These are phyloP conservation scores for Amylocystis lapponica DNA, from an alignment of 768 basidiomycete species.

Conservation along the genomic window DNA sequence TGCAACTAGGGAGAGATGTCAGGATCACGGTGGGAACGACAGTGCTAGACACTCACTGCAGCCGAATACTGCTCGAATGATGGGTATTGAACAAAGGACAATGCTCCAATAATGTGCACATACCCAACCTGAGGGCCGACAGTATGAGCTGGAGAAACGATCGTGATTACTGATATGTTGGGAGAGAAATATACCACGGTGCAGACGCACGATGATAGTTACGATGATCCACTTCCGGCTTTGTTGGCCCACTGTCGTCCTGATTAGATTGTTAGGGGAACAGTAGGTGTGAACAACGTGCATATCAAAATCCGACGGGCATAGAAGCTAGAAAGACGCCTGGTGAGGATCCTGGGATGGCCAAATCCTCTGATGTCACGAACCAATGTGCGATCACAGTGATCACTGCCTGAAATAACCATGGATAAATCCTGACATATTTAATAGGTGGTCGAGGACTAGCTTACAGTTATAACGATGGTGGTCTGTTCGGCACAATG, in stretches of 20 bases:
- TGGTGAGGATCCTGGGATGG: background rate
- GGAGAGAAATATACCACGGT: background rate
- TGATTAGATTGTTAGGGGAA: background rate
- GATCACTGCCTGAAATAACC: slow-evolving; percentile 4
- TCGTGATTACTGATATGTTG: background rate
- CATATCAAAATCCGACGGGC: slow-evolving; percentile 8
- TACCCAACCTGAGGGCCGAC: background rate
- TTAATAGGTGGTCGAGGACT: no score
- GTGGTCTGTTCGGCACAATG: background rate
- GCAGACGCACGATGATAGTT: background rate
- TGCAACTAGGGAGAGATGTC: background rate
- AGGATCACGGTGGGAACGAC: background rate
- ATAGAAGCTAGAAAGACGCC: slow-evolving; percentile 4
- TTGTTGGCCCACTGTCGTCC: background rate
- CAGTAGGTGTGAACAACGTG: background rate
- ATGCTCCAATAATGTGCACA: background rate
- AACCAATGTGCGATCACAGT: slow-evolving; percentile 8
- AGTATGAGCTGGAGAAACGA: background rate
- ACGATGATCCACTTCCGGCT: background rate
- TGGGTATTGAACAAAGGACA: background rate
- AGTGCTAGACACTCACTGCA: no score
- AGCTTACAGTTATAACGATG: no score
- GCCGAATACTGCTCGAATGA: no score
- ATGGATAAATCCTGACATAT: no score
- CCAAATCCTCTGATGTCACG: no score